Evolutionary conservation across 805 yeast genomes (phyloP), one percentile per base, ranked within the genome.

Genomic region (Dipodascus albidus): DNA sequence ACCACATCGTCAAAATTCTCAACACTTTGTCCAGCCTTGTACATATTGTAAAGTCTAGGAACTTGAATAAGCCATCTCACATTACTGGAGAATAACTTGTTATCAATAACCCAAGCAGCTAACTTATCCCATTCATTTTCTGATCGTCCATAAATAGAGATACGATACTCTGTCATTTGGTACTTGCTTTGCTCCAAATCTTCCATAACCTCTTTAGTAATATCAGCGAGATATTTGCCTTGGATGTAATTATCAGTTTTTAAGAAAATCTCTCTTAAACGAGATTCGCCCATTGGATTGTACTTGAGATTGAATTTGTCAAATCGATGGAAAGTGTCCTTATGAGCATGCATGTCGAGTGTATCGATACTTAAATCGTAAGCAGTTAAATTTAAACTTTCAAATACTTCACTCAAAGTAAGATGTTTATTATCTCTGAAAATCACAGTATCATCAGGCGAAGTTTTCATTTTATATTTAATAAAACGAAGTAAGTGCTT

Each of bases 291-390:
- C 61, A 93, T 85, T 21, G 99, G 99, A 66, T 93, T 93, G 72
- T 93, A 93, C 68, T 93, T 95, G 71, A 93, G 76, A 68, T 93
- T 93, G 77, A 93, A 93, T 70, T 93, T 93, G 70, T 93, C 99
- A 65, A 93, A 93, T 62, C 99, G 79, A 69, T 93, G 99, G 78
- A 93, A 93, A 0, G 98, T 86, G 64, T 93, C 99, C 59, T 90
- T 86, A 68, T 93, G 99, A 3, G 99, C 99, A 70, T 93, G 99
- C 99, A 93, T 93, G 70, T 93, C 99, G 60, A 93, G 77, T 1
- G 99, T 95, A 64, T 93, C 99, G 62, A 93, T 93, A 54, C 95
- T 85, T 55, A 93, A 74, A 65, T 93, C 99, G 66, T 93, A 93
- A 1, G 97, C 98, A 0, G 96, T 84, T 56, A 93, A 76, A 53